Conservation (phyloP, 2,329 filamentous ascomycete genomes). For the Trichophyton rubrum region DNA sequence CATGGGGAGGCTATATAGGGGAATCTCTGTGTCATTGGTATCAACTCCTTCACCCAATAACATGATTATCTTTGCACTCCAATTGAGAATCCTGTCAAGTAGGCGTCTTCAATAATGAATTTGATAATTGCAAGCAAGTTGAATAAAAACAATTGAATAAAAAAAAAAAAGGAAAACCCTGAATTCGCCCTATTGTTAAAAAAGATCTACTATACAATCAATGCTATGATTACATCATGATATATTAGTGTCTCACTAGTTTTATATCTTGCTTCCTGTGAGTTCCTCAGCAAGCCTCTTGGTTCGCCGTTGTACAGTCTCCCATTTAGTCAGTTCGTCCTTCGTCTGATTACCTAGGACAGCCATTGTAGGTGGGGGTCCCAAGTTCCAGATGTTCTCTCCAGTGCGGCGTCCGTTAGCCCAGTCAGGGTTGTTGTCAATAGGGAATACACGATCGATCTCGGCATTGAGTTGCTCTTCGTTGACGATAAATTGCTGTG, state of each 20-base stretch:
- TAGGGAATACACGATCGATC: conserved; percentile 65
- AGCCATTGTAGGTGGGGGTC: conserved; percentile 32
- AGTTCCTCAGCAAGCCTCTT: conserved; percentile 54
- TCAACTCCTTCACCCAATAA: not conserved
- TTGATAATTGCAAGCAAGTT: not conserved
- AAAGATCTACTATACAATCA: conserved; percentile 4
- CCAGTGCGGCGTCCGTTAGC: conserved; percentile 31
- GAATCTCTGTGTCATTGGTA: not conserved
- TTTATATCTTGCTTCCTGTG: conserved; percentile 47
- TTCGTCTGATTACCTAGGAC: conserved; percentile 21
- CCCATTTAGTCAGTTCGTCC: conserved; percentile 27
- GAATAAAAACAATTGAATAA: not conserved
- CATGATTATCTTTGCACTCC: not conserved
- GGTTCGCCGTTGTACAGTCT: conserved; percentile 44
- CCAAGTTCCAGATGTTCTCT: conserved; percentile 41
- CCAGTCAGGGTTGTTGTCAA: conserved; percentile 38
- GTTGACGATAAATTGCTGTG: conserved; percentile 71
- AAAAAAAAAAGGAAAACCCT: not conserved
- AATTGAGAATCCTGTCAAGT: not conserved
- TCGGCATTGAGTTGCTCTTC: conserved; percentile 62
- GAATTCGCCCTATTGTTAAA: not conserved
- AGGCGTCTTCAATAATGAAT: not conserved
- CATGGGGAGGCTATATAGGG: conserved; percentile 15
- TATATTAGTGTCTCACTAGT: not conserved
- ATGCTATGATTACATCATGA: not conserved